Evolutionary conservation across 2,329 filamentous ascomycete species (phyloP).

Genomic region (Cryoendolithus antarcticus): DNA sequence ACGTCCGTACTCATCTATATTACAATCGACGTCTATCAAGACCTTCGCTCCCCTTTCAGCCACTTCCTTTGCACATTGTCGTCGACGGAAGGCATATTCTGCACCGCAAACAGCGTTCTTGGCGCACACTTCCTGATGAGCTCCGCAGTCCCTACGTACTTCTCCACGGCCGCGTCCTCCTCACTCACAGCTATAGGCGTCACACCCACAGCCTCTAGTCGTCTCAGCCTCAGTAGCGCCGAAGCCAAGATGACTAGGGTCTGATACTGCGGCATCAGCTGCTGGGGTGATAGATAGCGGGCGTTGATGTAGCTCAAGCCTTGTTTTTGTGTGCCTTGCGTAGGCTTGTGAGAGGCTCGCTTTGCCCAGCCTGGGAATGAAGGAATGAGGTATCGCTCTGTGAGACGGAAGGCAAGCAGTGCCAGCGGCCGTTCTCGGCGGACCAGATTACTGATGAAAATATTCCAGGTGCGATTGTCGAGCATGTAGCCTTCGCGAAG

Average conservation of each 20-base stretch:
- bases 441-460: conserved; percentile 57
- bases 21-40: too few species aligned
- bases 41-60: conserved; percentile 2
- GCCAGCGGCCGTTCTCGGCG: conserved; percentile 41
- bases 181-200: conserved; percentile 10
- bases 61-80: conserved; percentile 16
- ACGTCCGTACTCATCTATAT: too few species aligned
- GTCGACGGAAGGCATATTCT: conserved; percentile 29
- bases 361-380: conserved; percentile 61
- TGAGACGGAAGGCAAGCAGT: conserved; percentile 57
- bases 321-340: conserved; percentile 14
- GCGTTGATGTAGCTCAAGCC: conserved; percentile 18
- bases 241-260: conserved; percentile 31
- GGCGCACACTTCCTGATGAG: conserved; percentile 26
- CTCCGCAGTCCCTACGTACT: conserved; percentile 16
- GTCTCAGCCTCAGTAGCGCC: conserved; percentile 24
- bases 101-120: conserved; percentile 28
- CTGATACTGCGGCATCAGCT: conserved; percentile 29
- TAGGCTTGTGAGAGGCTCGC: conserved; percentile 19
- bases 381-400: conserved; percentile 67
- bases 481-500: conserved; percentile 57
- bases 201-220: conserved; percentile 21
- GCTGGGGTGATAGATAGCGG: conserved; percentile 13
- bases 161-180: conserved; percentile 13
- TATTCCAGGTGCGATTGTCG: conserved; percentile 70